Evolutionary conservation across 2,329 filamentous ascomycete genomes (phyloP).

Genomic region (Paraconiothyrium sp.): DNA sequence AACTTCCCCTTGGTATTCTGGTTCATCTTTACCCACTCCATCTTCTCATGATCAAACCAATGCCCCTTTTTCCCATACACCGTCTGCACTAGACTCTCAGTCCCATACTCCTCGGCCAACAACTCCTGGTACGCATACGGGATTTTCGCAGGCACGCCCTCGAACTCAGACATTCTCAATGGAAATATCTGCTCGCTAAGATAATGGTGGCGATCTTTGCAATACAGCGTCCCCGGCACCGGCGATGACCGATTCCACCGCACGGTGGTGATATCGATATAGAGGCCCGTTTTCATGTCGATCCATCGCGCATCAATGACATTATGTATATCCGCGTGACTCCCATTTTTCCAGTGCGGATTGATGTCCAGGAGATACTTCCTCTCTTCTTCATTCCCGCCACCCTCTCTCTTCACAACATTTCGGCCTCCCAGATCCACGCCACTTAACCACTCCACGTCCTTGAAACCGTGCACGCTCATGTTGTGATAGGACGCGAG

Average conservation of each 20-base stretch:
- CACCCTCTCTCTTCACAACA: constrained; percentile 32
- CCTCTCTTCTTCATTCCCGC: constrained; percentile 24
- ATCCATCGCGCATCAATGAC: constrained; percentile 71
- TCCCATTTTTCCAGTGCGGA: constrained; percentile 61
- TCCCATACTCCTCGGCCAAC: constrained; percentile 65
- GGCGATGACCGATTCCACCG: constrained; percentile 34
- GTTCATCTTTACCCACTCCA: constrained; percentile 36
- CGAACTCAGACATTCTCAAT: constrained; percentile 63
- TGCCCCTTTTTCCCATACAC: constrained; percentile 53
- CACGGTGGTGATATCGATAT: constrained; percentile 70
- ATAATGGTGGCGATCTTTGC: constrained; percentile 67
- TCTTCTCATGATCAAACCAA: constrained; percentile 47
- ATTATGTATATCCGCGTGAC: constrained; percentile 59
- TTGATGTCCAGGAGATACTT: constrained; percentile 69
- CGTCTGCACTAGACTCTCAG: constrained; percentile 57
- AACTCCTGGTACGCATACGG: constrained; percentile 66
- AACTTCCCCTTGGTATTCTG: background rate
- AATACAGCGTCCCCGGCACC: constrained; percentile 38
- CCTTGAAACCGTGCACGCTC: constrained; percentile 60
- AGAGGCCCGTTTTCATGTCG: constrained; percentile 66
- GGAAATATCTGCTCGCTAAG: constrained; percentile 65
- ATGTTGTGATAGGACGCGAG: constrained; percentile 69
- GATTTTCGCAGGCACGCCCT: constrained; percentile 62
- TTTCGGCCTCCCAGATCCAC: constrained; percentile 20
- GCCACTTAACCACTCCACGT: background rate